A percentile compares a stretch with the other conserved stretches of the same genome.
These are phyloP conservation scores for Cyberlindnera euphorbiiphila DNA, from an alignment of 805 yeast genomes.

Conservation along the genomic window DNA sequence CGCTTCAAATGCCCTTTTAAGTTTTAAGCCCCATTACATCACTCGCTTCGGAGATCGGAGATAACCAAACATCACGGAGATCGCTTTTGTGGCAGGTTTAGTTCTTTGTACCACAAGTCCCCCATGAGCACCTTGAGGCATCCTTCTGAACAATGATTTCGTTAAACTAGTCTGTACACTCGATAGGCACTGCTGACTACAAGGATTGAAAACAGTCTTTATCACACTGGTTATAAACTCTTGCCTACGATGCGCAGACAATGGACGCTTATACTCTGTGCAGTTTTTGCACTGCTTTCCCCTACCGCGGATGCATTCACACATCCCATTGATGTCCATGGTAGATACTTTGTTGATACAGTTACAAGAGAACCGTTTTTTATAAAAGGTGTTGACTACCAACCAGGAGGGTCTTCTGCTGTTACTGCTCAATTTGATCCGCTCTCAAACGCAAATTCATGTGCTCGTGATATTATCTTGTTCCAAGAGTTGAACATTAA, in stretches of 20 bases:
- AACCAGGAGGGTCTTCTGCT: constrained; percentile 92
- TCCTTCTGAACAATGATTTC: no score
- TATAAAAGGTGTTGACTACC: constrained; percentile 88
- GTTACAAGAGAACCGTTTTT: constrained; percentile 73
- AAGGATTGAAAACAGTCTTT: no score
- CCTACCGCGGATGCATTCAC: constrained; percentile 30
- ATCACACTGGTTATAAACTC: no score
- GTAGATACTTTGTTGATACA: constrained; percentile 71
- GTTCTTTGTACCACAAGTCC: no score
- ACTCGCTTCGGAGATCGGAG: no score
- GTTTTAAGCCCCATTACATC: no score
- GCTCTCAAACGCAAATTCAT: constrained; percentile 60
- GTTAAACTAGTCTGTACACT: not conserved
- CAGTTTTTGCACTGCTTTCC: not conserved
- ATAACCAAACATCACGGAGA: no score
- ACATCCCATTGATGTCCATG: constrained; percentile 66
- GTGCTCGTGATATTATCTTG: constrained; percentile 77
- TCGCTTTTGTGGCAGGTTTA: no score
- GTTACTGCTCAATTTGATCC: constrained; percentile 62
- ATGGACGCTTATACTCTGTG: not conserved
- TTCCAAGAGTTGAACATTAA: constrained; percentile 85
- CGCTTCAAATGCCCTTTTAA: no score
- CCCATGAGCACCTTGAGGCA: no score
- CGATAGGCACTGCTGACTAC: no score
- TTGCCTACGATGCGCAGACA: constrained; percentile 4